These are phyloP conservation scores for Nicotiana rustica DNA, from an alignment of 305 asterid species.

Conservation along the genomic window DNA sequence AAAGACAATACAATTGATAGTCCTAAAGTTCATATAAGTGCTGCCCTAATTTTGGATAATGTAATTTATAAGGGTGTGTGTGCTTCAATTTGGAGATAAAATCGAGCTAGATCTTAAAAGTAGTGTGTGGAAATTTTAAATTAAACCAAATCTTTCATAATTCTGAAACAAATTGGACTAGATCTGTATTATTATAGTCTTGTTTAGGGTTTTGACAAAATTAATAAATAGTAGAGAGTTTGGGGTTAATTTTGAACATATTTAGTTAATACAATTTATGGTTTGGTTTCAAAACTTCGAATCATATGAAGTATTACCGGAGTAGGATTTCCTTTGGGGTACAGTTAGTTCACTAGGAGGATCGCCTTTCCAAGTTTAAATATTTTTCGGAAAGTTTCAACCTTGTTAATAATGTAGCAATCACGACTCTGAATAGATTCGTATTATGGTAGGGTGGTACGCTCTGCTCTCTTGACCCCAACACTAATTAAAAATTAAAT, in stretches of 20 bases:
- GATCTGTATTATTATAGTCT: background rate
- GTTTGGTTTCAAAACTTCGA: background rate
- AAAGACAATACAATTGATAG: background rate
- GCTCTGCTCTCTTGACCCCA: too few species aligned
- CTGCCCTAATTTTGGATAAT: background rate
- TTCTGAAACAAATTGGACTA: background rate
- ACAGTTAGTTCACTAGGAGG: too few species aligned
- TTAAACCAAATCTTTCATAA: background rate
- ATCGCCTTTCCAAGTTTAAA: too few species aligned
- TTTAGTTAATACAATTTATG: background rate
- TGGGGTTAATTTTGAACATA: background rate
- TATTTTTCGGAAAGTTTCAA: too few species aligned
- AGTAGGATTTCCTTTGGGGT: too few species aligned
- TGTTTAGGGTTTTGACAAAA: background rate
- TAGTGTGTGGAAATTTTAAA: background rate
- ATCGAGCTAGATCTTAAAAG: background rate
- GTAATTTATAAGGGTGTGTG: background rate
- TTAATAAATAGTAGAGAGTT: background rate
- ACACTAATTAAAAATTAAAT: too few species aligned
- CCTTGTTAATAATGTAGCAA: too few species aligned
- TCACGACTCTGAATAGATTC: too few species aligned
- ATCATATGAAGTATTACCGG: too few species aligned
- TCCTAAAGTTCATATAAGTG: background rate
- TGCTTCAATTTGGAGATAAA: background rate
- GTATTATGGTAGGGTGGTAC: too few species aligned